phyloP scores from a whole-genome alignment of 2,329 filamentous ascomycete genomes.

The Colletotrichum salicis region DNA sequence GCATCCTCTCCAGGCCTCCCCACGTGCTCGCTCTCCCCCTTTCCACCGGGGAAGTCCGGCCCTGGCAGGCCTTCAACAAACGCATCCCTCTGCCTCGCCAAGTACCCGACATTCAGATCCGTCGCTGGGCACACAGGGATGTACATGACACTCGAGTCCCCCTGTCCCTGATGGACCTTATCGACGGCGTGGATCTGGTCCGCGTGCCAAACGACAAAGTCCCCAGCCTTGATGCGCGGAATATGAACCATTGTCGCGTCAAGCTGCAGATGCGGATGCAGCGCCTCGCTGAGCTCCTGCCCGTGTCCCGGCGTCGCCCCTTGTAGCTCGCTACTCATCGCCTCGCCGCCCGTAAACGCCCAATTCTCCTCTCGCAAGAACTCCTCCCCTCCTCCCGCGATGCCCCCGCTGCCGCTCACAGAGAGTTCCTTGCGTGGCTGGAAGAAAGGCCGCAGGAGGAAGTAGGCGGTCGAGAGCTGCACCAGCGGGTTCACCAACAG shows the following conservation, averaged over 20 bases:
- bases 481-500: conserved; percentile 84
- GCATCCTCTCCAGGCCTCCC: conserved; percentile 55
- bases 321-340: conserved; percentile 70
- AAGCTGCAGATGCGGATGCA: conserved; percentile 78
- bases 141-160: conserved; percentile 87
- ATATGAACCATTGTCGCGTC: conserved; percentile 77
- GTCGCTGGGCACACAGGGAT: conserved; percentile 89
- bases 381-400: conserved; percentile 37
- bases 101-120: conserved; percentile 76
- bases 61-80: conserved; percentile 75
- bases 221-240: conserved; percentile 75
- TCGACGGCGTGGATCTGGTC: conserved; percentile 87
- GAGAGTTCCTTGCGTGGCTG: conserved; percentile 46
- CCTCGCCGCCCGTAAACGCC: conserved; percentile 58
- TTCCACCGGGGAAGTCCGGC: conserved; percentile 78
- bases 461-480: conserved; percentile 80
- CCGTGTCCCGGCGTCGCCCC: conserved; percentile 75
- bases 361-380: conserved; percentile 68
- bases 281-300: conserved; percentile 72
- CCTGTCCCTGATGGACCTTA: conserved; percentile 74
- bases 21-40: conserved; percentile 70
- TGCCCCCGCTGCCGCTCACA: conserved; percentile 43
- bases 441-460: conserved; percentile 87
- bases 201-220: conserved; percentile 87
- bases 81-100: conserved; percentile 75